Percentiles rank a stretch among this genome's conserved stretches.
Evolutionary conservation across 306 rosid species (phyloP).

Genomic region (Prunus davidiana): DNA sequence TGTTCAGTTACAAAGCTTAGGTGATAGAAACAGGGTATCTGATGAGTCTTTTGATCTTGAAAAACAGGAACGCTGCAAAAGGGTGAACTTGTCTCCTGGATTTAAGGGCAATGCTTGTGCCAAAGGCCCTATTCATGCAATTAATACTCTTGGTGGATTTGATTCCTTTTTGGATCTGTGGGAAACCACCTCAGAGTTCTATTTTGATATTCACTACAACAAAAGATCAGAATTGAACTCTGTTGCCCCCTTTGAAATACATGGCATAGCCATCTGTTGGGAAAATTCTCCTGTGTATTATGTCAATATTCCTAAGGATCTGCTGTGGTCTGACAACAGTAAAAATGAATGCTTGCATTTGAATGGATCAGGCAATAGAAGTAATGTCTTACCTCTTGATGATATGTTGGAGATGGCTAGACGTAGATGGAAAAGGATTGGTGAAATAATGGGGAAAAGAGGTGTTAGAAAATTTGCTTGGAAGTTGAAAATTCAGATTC

Average conservation of each 20-base stretch:
- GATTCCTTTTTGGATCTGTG: conserved; percentile 88
- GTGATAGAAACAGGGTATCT: conserved; percentile 27
- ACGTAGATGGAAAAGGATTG: conserved; percentile 71
- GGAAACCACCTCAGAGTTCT: conserved; percentile 67
- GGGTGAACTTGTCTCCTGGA: conserved; percentile 30
- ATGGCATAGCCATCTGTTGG: conserved; percentile 93
- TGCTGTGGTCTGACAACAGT: conserved; percentile 49
- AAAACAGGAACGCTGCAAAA: conserved; percentile 31
- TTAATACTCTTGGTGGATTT: conserved; percentile 62
- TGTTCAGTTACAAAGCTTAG: conserved; percentile 31
- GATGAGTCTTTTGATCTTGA: conserved; percentile 29
- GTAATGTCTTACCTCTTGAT: conserved; percentile 43
- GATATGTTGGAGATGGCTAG: conserved; percentile 44
- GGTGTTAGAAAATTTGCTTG: conserved; percentile 71
- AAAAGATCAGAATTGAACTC: conserved; percentile 65
- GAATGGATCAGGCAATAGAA: conserved; percentile 39
- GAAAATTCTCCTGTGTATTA: conserved; percentile 83
- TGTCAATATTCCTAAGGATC: conserved; percentile 80
- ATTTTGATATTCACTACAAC: conserved; percentile 74
- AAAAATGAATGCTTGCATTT: conserved; percentile 33
- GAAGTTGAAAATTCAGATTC: conserved; percentile 91
- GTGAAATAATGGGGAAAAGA: conserved; percentile 56
- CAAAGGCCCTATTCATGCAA: conserved; percentile 77
- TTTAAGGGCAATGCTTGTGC: conserved; percentile 30
- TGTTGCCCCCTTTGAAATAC: conserved; percentile 67